Percentiles rank a stretch among this genome's conserved stretches.
phyloP scores from a whole-genome alignment of 129 eudicot genomes.

The Chrysanthemum lavandulifolium region DNA sequence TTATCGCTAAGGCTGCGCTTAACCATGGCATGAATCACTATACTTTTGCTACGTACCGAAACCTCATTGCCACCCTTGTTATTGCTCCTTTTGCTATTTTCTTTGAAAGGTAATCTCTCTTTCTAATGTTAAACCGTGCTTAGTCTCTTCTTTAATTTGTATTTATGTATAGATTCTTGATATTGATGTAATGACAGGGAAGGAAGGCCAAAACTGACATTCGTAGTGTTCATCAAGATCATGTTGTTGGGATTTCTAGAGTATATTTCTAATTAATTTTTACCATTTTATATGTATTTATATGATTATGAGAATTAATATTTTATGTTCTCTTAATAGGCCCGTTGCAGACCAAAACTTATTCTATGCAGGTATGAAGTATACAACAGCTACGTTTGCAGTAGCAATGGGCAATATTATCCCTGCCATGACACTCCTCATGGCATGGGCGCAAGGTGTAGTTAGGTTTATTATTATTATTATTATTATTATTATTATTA shows the following conservation, averaged over 20 bases:
- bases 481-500: too few relatives aligned
- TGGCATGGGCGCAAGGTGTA: slow-evolving; percentile 69
- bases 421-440: slow-evolving; percentile 62
- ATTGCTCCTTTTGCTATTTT: too few relatives aligned
- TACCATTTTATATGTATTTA: too few relatives aligned
- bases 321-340: too few relatives aligned
- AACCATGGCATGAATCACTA: slow-evolving; percentile 75
- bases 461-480: too few relatives aligned
- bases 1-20: slow-evolving; percentile 66
- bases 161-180: slow-evolving; percentile 5
- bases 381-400: slow-evolving; percentile 64
- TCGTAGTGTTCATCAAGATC: too few relatives aligned
- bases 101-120: slow-evolving; percentile 29
- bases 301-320: too few relatives aligned
- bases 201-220: too few relatives aligned
- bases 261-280: slow-evolving; percentile 32
- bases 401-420: slow-evolving; percentile 63
- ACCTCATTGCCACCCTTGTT: too few relatives aligned
- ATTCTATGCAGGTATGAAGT: slow-evolving; percentile 61
- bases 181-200: slow-evolving; percentile 3
- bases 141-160: background rate
- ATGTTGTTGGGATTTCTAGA: slow-evolving; percentile 30
- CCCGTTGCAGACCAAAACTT: slow-evolving; percentile 49
- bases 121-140: background rate
- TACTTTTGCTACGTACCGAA: slow-evolving; percentile 56